phyloP scores from a whole-genome alignment of 805 yeast species.

The Kodamaea laetipori region DNA sequence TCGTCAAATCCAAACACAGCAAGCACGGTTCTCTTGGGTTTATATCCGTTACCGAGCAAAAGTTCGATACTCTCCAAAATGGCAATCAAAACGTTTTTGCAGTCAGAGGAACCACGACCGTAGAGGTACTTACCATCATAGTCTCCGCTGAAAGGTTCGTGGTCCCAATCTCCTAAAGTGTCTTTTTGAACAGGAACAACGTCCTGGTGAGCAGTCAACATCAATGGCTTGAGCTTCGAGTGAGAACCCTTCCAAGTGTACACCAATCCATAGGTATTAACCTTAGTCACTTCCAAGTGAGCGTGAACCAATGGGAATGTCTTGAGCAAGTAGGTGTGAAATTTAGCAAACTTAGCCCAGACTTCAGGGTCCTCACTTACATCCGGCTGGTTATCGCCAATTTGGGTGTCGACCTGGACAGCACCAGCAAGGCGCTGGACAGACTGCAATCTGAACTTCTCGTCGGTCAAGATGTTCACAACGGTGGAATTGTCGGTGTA shows the following conservation, averaged over 20 bases:
- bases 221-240: conserved; percentile 59
- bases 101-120: conserved; percentile 81
- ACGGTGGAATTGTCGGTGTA: conserved; percentile 35
- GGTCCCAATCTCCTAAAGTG: conserved; percentile 59
- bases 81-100: conserved; percentile 68
- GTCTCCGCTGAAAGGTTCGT: conserved; percentile 61
- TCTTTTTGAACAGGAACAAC: conserved; percentile 73
- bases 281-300: conserved; percentile 51
- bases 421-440: conserved; percentile 56
- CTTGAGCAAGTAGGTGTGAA: conserved; percentile 54
- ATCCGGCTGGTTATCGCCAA: conserved; percentile 53
- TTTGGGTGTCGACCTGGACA: conserved; percentile 64
- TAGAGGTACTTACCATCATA: conserved; percentile 67
- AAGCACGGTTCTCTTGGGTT: conserved; percentile 64
- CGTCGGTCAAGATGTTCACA: conserved; percentile 27
- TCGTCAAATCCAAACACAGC: conserved; percentile 79
- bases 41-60: conserved; percentile 48
- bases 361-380: conserved; percentile 54
- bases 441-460: conserved; percentile 32
- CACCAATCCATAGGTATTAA: conserved; percentile 65
- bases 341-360: conserved; percentile 41
- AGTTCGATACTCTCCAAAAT: conserved; percentile 63
- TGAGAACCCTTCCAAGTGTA: conserved; percentile 62
- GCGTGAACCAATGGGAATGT: conserved; percentile 57
- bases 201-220: conserved; percentile 78